Evolutionary conservation across 108 stramenopile genomes (phyloP).

Genomic region (Schizochytrium sp.): DNA sequence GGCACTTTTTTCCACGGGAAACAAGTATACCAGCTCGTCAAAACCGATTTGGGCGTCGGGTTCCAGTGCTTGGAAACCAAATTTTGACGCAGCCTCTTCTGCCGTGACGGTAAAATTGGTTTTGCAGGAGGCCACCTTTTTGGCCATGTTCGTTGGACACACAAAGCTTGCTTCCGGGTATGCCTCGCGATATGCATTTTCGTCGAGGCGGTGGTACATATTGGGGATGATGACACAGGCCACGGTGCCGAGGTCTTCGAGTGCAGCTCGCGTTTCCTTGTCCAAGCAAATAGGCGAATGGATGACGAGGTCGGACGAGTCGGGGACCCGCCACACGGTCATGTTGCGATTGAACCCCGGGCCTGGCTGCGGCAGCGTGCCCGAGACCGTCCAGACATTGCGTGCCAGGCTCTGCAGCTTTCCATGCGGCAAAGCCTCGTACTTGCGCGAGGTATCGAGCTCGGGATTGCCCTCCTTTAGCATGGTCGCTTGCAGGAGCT

Average conservation of each 20-base stretch:
- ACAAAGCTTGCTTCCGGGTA: neutral
- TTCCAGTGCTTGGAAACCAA: neutral
- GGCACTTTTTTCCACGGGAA: neutral
- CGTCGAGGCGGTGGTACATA: neutral
- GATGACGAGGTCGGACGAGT: neutral
- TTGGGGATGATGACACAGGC: neutral
- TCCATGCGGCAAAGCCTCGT: neutral
- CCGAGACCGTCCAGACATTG: neutral
- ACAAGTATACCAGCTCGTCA: neutral
- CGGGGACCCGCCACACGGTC: neutral
- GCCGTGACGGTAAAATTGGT: neutral
- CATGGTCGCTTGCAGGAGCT: neutral
- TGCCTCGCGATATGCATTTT: neutral
- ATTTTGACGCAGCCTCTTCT: neutral
- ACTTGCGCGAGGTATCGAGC: neutral
- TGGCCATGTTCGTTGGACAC: neutral
- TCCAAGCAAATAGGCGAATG: neutral
- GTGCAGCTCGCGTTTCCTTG: neutral
- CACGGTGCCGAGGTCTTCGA: neutral
- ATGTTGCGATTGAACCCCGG: neutral
- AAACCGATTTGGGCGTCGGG: neutral
- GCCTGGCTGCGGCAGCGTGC: conserved; percentile 15
- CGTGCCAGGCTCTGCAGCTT: neutral
- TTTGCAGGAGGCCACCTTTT: neutral
- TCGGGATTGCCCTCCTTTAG: neutral